These are phyloP conservation scores for Candida jianshihensis DNA, from an alignment of 805 yeast genomes.

Conservation along the genomic window DNA sequence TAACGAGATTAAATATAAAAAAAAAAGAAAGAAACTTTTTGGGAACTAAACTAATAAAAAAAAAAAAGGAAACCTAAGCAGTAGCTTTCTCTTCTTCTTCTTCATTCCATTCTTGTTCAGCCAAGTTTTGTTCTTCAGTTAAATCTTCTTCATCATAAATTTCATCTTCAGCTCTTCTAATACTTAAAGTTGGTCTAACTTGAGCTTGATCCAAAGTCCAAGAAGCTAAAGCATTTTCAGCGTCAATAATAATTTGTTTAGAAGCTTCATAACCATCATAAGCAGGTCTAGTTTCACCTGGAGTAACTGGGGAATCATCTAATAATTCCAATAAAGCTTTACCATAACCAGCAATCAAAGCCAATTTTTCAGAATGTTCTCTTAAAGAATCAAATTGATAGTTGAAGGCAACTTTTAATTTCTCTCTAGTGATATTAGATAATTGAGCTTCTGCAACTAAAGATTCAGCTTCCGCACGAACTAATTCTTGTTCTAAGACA, in stretches of 20 bases:
- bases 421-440: conserved; percentile 82
- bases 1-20: too few relatives aligned
- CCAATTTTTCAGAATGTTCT: conserved; percentile 80
- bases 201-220: conserved; percentile 84
- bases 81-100: conserved; percentile 17
- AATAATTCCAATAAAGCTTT: conserved; percentile 76
- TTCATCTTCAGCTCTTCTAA: conserved; percentile 51
- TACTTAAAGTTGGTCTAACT: conserved; percentile 73
- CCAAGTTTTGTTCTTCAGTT: conserved; percentile 43
- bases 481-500: conserved; percentile 81
- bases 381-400: conserved; percentile 81
- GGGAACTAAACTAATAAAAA: too few relatives aligned
- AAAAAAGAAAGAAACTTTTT: too few relatives aligned
- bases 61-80: too few relatives aligned
- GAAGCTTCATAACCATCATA: conserved; percentile 87
- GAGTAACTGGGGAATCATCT: conserved; percentile 81
- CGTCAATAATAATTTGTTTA: conserved; percentile 79
- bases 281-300: conserved; percentile 88
- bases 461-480: conserved; percentile 88
- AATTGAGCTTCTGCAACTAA: conserved; percentile 89
- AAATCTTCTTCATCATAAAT: conserved; percentile 41
- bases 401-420: conserved; percentile 76
- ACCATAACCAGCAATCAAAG: conserved; percentile 85
- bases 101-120: conserved; percentile 48
- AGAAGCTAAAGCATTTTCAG: conserved; percentile 73